Evolutionary conservation across 768 basidiomycete species (phyloP).

Genomic region (Kwoniella dejecticola): DNA sequence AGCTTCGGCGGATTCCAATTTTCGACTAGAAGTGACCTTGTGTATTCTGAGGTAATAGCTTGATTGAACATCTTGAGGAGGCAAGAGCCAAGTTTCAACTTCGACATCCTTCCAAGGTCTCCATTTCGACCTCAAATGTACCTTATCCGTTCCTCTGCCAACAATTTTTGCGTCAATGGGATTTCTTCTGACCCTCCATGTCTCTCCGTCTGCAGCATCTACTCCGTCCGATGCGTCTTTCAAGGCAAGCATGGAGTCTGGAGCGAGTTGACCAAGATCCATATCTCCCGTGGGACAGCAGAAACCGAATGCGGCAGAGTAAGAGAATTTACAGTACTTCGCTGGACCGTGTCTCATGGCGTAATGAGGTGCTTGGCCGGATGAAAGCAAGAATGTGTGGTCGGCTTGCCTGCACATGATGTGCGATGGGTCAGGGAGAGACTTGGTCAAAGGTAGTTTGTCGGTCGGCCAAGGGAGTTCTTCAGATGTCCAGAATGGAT

Average conservation of each 20-base stretch:
- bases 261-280: conserved; percentile 71
- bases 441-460: conserved; percentile 60
- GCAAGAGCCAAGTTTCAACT: conserved; percentile 74
- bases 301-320: conserved; percentile 76
- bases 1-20: conserved; percentile 66
- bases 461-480: conserved; percentile 68
- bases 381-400: conserved; percentile 72
- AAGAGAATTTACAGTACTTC: conserved; percentile 77
- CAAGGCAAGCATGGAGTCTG: conserved; percentile 70
- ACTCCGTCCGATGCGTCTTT: conserved; percentile 62
- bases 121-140: conserved; percentile 70
- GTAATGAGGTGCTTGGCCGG: conserved; percentile 77
- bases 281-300: conserved; percentile 70
- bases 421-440: conserved; percentile 67
- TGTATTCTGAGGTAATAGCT: conserved; percentile 73
- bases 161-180: conserved; percentile 62
- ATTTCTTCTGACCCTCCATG: conserved; percentile 69
- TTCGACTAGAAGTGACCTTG: conserved; percentile 61
- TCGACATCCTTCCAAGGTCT: conserved; percentile 71
- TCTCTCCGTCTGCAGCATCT: conserved; percentile 62
- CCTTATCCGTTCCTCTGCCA: conserved; percentile 57
- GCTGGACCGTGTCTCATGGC: conserved; percentile 75
- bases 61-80: conserved; percentile 63
- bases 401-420: conserved; percentile 64
- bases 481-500: conserved; percentile 71